Percentiles rank a stretch among this genome's conserved stretches.
Conservation (phyloP, 805 yeast species). For the Yarrowia alimentaria region DNA sequence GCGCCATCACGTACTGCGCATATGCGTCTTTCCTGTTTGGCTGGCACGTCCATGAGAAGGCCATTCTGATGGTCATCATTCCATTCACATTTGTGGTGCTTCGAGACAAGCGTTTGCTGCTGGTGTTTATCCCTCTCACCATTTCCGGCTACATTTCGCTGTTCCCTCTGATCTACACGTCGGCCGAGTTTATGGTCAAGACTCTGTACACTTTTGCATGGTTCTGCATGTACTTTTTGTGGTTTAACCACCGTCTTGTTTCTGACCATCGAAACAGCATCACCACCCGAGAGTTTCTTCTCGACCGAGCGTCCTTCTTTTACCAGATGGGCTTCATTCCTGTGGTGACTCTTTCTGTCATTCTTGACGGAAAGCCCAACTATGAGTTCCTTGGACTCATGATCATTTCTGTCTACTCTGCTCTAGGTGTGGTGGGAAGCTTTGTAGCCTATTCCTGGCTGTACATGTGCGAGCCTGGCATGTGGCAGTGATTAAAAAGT, state of each 20-base stretch:
- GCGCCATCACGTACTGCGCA: conserved; percentile 84
- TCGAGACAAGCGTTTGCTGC: conserved; percentile 66
- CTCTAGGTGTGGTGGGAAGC: conserved; percentile 76
- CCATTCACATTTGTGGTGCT: conserved; percentile 80
- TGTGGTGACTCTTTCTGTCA: conserved; percentile 55
- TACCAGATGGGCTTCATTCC: conserved; percentile 69
- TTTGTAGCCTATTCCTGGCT: conserved; percentile 91
- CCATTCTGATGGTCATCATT: conserved; percentile 80
- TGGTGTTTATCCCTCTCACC: conserved; percentile 67
- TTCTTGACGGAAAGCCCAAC: conserved; percentile 53
- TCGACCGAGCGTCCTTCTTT: conserved; percentile 66
- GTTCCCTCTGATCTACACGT: conserved; percentile 80
- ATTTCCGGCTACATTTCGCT: conserved; percentile 83
- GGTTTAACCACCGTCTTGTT: conserved; percentile 54
- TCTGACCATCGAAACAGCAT: conserved; percentile 32
- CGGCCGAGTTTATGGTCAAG: conserved; percentile 78
- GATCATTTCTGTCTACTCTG: conserved; percentile 81
- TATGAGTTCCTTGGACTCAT: conserved; percentile 76
- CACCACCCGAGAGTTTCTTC: conserved; percentile 48
- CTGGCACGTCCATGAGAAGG: conserved; percentile 99
- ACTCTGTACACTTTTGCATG: conserved; percentile 75
- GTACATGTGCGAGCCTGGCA: conserved; percentile 71
- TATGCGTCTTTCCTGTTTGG: conserved; percentile 90
- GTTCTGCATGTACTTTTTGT: conserved; percentile 73
- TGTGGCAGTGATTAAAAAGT: conserved; percentile 30